These are phyloP conservation scores for Elsinoe ampelina DNA, from an alignment of 2,329 filamentous ascomycete species.

Conservation along the genomic window DNA sequence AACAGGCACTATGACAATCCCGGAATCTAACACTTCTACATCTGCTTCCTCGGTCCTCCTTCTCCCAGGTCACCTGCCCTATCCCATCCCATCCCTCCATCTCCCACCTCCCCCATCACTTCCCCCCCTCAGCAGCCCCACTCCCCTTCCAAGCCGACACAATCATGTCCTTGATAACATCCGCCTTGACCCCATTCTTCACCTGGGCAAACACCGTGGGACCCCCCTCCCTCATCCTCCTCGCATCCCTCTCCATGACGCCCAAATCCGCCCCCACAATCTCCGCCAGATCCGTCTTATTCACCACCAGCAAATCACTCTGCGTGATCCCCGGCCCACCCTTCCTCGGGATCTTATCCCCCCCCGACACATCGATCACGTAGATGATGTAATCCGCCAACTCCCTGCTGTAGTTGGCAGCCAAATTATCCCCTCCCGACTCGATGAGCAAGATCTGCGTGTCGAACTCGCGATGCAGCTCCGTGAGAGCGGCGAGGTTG, in stretches of 20 bases:
- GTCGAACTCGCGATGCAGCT: constrained; percentile 69
- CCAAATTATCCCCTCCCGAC: constrained; percentile 89
- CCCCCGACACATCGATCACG: constrained; percentile 92
- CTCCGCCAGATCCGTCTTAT: constrained; percentile 93
- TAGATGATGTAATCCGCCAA: constrained; percentile 97
- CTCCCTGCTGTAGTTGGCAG: constrained; percentile 91
- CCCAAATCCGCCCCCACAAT: constrained; percentile 79
- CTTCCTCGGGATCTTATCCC: constrained; percentile 93
- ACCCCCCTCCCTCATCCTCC: constrained; percentile 89
- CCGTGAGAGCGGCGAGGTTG: constrained; percentile 86
- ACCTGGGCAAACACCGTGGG: constrained; percentile 95
- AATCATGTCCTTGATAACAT: constrained; percentile 81
- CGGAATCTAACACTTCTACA: not conserved
- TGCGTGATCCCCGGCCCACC: constrained; percentile 96
- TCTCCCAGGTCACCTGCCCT: too few species aligned
- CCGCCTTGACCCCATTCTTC: constrained; percentile 79
- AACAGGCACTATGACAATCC: too few species aligned
- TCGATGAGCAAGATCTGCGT: constrained; percentile 89
- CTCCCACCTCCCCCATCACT: not conserved
- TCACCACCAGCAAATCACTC: constrained; percentile 85
- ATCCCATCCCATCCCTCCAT: not conserved
- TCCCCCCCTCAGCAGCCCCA: constrained; percentile 48
- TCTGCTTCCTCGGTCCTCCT: too few species aligned
- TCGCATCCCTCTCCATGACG: constrained; percentile 90
- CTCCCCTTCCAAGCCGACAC: constrained; percentile 87